Conservation (phyloP, 108 stramenopile species). For the Nitzschia sp. region DNA sequence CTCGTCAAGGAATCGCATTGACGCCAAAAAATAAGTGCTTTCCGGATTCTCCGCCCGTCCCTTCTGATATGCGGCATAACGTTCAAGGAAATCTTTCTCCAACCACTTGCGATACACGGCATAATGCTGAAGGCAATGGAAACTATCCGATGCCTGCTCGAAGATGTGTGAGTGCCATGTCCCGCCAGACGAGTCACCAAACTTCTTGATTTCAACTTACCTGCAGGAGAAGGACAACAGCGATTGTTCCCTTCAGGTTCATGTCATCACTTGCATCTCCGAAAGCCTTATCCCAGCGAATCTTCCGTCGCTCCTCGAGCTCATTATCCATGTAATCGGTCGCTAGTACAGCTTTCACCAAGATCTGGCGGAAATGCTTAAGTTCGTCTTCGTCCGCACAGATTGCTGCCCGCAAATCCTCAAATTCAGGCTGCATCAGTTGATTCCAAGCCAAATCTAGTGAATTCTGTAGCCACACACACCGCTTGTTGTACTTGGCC, state of each 20-base stretch:
- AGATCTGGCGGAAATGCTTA: constrained; percentile 19
- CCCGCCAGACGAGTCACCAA: too few species aligned
- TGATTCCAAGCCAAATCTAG: constrained; percentile 42
- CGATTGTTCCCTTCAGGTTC: constrained; percentile 18
- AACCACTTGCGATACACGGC: constrained; percentile 43
- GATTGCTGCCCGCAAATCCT: constrained; percentile 23
- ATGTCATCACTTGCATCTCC: constrained; percentile 1
- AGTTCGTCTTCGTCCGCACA: constrained; percentile 25
- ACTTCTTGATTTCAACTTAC: too few species aligned
- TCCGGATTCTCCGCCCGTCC: constrained; percentile 27
- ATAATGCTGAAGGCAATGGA: constrained; percentile 51
- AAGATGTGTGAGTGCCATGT: too few species aligned
- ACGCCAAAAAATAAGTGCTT: constrained; percentile 27
- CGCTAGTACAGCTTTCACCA: constrained; percentile 25
- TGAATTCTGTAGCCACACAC: constrained; percentile 40
- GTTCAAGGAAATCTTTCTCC: constrained; percentile 38
- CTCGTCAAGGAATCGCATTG: constrained; percentile 35
- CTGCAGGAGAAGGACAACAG: constrained; percentile 1
- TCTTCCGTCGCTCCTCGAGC: constrained; percentile 17
- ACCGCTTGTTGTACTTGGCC: constrained; percentile 21
- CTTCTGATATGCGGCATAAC: constrained; percentile 30
- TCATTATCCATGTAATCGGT: constrained; percentile 40
- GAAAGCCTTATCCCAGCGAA: constrained; percentile 47
- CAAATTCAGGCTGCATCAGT: constrained; percentile 44
- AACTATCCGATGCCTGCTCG: constrained; percentile 11